Percentiles rank a stretch among this genome's conserved stretches.
Conservation (phyloP, 2,329 filamentous ascomycete species). For the Exophiala mesophila region DNA sequence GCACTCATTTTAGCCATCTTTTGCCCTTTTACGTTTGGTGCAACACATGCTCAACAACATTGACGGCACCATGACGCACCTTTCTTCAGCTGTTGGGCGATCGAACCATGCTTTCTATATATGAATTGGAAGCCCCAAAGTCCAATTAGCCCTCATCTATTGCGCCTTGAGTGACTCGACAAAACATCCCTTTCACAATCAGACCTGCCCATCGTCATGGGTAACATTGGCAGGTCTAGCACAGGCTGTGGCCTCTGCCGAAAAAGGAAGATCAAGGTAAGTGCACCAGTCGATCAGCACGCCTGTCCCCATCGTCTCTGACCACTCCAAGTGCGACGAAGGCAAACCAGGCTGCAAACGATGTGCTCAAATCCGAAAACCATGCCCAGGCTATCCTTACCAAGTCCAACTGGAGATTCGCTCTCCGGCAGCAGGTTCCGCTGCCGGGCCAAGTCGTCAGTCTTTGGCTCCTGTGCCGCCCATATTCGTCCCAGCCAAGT, state of each 20-base stretch:
- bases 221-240: slow-evolving; percentile 25
- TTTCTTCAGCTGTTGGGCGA: too few relatives aligned
- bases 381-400: slow-evolving; percentile 25
- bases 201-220: slow-evolving; percentile 14
- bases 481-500: too few relatives aligned
- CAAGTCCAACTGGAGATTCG: slow-evolving; percentile 23
- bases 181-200: too few relatives aligned
- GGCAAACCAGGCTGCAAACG: slow-evolving; percentile 19
- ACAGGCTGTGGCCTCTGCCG: slow-evolving; percentile 22
- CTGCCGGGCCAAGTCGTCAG: background rate
- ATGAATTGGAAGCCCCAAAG: too few relatives aligned
- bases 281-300: background rate
- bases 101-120: too few relatives aligned
- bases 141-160: too few relatives aligned
- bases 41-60: too few relatives aligned
- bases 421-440: slow-evolving; percentile 1
- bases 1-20: too few relatives aligned
- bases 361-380: slow-evolving; percentile 22
- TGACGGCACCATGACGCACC: too few relatives aligned
- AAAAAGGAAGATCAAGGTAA: slow-evolving; percentile 22
- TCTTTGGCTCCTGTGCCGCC: background rate
- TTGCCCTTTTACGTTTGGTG: too few relatives aligned
- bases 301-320: background rate
- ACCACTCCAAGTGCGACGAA: slow-evolving; percentile 21
- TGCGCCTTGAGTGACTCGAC: too few relatives aligned